These are phyloP conservation scores for Sextonia rubra DNA, from an alignment of 164 flowering plant species.

Conservation along the genomic window DNA sequence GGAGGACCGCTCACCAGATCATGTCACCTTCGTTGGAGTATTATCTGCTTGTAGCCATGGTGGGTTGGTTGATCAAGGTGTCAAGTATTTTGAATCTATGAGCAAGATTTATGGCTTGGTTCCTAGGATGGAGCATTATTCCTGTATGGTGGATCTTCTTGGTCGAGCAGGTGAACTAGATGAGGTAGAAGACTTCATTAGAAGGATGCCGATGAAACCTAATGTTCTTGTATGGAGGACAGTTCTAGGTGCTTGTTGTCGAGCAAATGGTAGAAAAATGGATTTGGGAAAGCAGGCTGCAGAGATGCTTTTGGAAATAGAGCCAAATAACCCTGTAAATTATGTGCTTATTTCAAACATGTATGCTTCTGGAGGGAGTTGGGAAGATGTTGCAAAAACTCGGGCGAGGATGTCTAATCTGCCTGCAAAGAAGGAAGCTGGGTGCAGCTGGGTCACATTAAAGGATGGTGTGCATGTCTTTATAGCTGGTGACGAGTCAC, in stretches of 20 bases:
- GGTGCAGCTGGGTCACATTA: conserved; percentile 91
- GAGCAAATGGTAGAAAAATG: conserved; percentile 42
- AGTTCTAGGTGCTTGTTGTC: conserved; percentile 67
- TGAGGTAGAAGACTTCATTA: conserved; percentile 59
- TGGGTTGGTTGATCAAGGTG: conserved; percentile 67
- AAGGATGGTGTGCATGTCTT: conserved; percentile 86
- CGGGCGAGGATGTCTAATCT: conserved; percentile 53
- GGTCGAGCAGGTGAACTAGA: conserved; percentile 71
- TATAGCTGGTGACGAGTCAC: conserved; percentile 77
- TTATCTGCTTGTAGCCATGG: conserved; percentile 93
- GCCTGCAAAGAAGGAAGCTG: conserved; percentile 74
- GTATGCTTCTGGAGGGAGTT: conserved; percentile 74
- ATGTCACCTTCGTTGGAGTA: conserved; percentile 92
- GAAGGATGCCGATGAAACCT: conserved; percentile 67
- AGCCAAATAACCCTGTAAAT: conserved; percentile 77
- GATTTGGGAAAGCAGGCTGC: conserved; percentile 68
- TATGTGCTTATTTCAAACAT: conserved; percentile 79
- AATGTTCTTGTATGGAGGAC: conserved; percentile 81
- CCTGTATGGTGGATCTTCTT: conserved; percentile 89
- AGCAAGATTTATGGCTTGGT: conserved; percentile 38
- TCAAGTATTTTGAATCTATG: conserved; percentile 72
- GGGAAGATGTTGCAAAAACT: conserved; percentile 68
- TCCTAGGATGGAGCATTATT: conserved; percentile 76
- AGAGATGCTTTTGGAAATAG: conserved; percentile 66
- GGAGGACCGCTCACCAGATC: conserved; percentile 62